Percentiles rank a stretch among this genome's conserved stretches.
Evolutionary conservation across 495 filamentous ascomycete genomes (phyloP).

Genomic region (Astrocystis sublimbata): DNA sequence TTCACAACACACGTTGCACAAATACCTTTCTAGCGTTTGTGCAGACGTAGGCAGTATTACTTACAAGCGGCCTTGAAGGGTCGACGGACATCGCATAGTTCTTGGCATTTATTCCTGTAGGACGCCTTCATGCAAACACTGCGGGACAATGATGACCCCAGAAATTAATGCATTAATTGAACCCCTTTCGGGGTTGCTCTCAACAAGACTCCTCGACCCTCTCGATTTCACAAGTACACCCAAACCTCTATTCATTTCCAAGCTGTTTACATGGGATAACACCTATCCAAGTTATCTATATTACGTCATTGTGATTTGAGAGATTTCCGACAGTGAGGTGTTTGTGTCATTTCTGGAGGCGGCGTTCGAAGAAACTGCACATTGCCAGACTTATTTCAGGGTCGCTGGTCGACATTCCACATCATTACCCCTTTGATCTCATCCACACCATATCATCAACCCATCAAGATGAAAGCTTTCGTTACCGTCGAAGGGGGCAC

Average conservation of each 20-base stretch:
- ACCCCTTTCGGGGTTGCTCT: background rate
- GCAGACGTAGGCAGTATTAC: background rate
- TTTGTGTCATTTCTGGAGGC: no score
- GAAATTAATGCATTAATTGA: background rate
- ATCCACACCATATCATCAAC: background rate
- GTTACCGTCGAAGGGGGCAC: constrained; percentile 20
- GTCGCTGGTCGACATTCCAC: background rate
- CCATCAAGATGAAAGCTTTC: constrained; percentile 29
- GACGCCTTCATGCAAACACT: no score
- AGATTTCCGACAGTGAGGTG: background rate
- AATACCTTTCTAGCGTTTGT: background rate
- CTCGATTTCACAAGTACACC: background rate
- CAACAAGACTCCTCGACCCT: background rate
- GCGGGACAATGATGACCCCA: constrained; percentile 1
- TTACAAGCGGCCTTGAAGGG: background rate
- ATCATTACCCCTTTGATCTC: background rate
- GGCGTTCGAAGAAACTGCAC: no score
- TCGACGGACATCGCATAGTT: background rate
- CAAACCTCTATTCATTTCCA: background rate
- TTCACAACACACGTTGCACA: no score
- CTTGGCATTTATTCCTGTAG: background rate
- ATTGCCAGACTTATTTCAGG: background rate
- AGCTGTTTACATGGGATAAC: background rate
- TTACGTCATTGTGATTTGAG: background rate
- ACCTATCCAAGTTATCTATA: background rate